Conservation (phyloP, 169 alveolate genomes). For the Eimeria praecox region DNA sequence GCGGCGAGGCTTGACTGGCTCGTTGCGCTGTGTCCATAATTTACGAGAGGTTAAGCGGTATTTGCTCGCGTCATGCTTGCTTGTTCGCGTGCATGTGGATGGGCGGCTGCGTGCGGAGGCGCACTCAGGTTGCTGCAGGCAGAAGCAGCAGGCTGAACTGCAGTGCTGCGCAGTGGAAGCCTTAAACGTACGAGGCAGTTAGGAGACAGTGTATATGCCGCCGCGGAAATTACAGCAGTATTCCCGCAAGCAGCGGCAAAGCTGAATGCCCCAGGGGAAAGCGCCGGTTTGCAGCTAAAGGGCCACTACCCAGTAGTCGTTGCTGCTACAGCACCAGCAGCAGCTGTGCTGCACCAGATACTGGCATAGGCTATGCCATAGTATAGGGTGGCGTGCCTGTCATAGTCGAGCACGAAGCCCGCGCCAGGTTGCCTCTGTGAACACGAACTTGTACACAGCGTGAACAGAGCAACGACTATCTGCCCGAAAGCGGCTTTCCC, state of each 20-base stretch:
- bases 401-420: no score
- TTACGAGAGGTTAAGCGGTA: not conserved
- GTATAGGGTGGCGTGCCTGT: no score
- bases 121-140: not conserved
- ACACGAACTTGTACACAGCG: no score
- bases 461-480: no score
- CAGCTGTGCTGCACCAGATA: no score
- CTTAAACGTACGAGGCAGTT: no score
- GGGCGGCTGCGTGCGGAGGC: not conserved
- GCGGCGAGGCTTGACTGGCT: not conserved
- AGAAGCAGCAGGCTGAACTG: not conserved
- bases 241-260: not conserved
- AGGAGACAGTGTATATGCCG: no score
- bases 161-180: not conserved
- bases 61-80: not conserved
- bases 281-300: not conserved
- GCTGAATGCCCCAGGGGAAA: not conserved
- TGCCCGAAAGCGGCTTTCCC: no score
- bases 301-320: not conserved
- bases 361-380: no score
- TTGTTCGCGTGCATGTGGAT: not conserved
- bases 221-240: not conserved
- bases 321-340: not conserved
- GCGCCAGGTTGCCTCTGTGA: no score
- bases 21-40: not conserved